Evolutionary conservation across 768 basidiomycete species (phyloP).

Genomic region (Russula emetica): DNA sequence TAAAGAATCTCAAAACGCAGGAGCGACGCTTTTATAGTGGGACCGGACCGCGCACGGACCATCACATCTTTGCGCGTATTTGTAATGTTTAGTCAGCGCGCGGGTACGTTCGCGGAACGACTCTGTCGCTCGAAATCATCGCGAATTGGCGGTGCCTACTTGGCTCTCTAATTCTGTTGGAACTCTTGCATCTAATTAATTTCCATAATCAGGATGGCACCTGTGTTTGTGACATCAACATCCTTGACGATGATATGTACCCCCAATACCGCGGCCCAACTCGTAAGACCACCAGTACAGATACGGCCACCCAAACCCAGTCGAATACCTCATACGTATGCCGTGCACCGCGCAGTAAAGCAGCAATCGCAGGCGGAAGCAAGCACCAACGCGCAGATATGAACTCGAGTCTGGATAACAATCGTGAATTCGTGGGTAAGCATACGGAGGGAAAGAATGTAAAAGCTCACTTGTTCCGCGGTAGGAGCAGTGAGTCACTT

Average conservation of each 20-base stretch:
- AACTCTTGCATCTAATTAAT: no score
- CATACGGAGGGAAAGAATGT: not conserved
- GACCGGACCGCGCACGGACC: not conserved
- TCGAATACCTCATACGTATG: constrained; percentile 65
- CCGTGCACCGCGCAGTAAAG: constrained; percentile 66
- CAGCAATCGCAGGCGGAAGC: constrained; percentile 44
- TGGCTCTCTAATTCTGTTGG: no score
- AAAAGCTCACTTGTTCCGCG: constrained; percentile 25
- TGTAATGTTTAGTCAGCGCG: not conserved
- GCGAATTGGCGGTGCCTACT: no score
- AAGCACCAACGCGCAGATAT: constrained; percentile 54
- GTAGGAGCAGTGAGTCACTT: constrained; percentile 36
- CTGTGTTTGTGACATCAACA: not conserved
- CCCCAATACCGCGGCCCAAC: constrained; percentile 39
- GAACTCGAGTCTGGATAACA: constrained; percentile 22
- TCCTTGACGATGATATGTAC: constrained; percentile 3
- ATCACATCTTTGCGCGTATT: not conserved
- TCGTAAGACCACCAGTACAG: constrained; percentile 43
- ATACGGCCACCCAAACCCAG: constrained; percentile 46
- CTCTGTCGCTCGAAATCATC: no score
- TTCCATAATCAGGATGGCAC: not conserved
- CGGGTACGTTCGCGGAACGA: not conserved
- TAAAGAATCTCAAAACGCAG: constrained; percentile 36
- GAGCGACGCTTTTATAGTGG: constrained; percentile 8
- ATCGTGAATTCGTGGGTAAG: not conserved